Base-by-base conservation (phyloP, 2,329 filamentous ascomycete species). In the Cytospora schulzeri region DNA sequence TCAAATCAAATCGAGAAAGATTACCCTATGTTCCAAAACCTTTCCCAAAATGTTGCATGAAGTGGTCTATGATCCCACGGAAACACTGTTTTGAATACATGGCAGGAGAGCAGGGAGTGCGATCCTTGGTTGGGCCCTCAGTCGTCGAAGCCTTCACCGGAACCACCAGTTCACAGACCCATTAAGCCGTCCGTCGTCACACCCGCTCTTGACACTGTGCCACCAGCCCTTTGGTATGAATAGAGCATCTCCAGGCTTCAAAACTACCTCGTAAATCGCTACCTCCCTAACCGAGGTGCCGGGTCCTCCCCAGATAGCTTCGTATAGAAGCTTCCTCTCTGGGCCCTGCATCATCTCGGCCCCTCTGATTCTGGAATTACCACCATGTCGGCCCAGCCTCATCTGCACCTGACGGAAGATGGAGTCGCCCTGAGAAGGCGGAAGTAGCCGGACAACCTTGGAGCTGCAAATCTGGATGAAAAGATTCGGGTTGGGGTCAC, bases 401-500 rank as follows among this genome's bases (percentile, higher is more conserved):
- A 70, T 71, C 66, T 83, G 81, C 0, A 87, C 80, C 2, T 75
- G 62, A 12, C 73, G 79, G 73, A 93, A 97, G 2, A 97, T 73
- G 0, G 71, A 76, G 55, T 84, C 78, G 0, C 95, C 95, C 3
- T 80, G 72, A 0, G 76, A 72, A 0, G 93, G 92, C 5, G 81
- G 78, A 64, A 94, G 81, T 15, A 97, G 74, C n/a, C 93, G 83
- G 19, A 97, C 80, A 0, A 79, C 74, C 76, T 99, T 99, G 59
- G 73, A 76, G 4, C 91, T 87, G 19, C 86, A 86, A 15, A 98
- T 76, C 76, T 99, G 95, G 54, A 91, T 86, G 74, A 98, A 97
- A 0, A 97, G 71, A 73, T 99, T 99, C 0, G 92, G 92, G 71
- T 98, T 98, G 0, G 95, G 95, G 72, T 99, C 95, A 62, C 91